Base-by-base conservation (phyloP, 2,329 filamentous ascomycete genomes). In the Xenoacremonium recifei region DNA sequence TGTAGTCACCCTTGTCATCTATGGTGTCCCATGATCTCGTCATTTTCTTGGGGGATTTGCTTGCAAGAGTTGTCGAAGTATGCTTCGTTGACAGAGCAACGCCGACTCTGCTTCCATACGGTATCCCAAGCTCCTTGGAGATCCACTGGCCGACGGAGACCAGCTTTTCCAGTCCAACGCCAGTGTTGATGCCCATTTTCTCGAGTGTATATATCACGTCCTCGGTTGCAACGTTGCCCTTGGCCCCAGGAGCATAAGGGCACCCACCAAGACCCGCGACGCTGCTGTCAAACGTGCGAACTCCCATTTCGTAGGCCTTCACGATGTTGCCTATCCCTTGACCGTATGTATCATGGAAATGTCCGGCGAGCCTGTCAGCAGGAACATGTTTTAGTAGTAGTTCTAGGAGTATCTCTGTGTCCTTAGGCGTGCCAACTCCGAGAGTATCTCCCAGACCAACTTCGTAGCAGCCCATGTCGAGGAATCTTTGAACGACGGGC, bases 381-480 rank as follows among this genome's bases (percentile, higher is more conserved):
- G 45, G 38, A 5, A 47, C 17, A 10, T 40, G 19, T 3, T 25
- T 15, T 3, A 47, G 31, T 4, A 47, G 16, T 2, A 39, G 2
- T 15, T 44, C 30, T n/a, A 47, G 15, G 10, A 47, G 15, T 7
- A 10, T 12, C 16, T 40, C 34, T 3, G 37, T 41, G 21, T 44
- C 35, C 6, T 30, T 39, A 7, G 37, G 20, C 5, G 45, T 47
- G 9, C 45, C 45, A 1, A 41, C 37, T 3, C 45, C 45, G 4
- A 47, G 12, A 6, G 45, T 47, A 21, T 47, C 45, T 23, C 45
- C 45, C 3, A 47, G 37, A n/a, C 45, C 45, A n/a, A 47, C 45
- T n/a, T 47, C 45, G 25, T 44, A 47, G 31, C 45, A 47, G 5
- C 45, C 45, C 41, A 47, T 47, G 16, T 44, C 37, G 5, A 47